Evolutionary conservation across 129 eudicot species (phyloP).

Genomic region (Dittrichia graveolens): DNA sequence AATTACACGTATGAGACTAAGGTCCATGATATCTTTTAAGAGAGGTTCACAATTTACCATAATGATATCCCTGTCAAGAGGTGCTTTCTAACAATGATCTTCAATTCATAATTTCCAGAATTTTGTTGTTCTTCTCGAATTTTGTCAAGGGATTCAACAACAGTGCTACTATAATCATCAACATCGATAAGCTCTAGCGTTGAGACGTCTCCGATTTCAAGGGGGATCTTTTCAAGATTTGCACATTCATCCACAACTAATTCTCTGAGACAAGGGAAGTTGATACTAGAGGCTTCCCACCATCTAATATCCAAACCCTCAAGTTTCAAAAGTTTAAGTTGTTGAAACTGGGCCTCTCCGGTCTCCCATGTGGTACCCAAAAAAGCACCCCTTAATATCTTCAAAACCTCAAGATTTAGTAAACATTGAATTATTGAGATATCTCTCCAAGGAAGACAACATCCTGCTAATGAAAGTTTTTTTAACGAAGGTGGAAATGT

Average conservation of each 20-base stretch:
- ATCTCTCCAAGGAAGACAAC: slow-evolving; percentile 33
- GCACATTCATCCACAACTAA: slow-evolving; percentile 21
- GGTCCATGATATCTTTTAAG: too few species aligned
- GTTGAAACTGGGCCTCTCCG: slow-evolving; percentile 33
- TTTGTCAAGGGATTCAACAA: not conserved
- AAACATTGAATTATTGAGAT: slow-evolving; percentile 33
- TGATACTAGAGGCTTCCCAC: slow-evolving; percentile 26
- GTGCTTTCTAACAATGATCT: too few species aligned
- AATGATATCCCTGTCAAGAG: too few species aligned
- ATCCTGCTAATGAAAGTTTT: slow-evolving; percentile 26
- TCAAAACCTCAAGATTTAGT: slow-evolving; percentile 48
- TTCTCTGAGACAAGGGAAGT: slow-evolving; percentile 28
- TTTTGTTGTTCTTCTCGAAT: slow-evolving; percentile 14
- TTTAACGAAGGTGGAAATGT: slow-evolving; percentile 36
- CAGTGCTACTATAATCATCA: not conserved
- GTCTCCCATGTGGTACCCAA: slow-evolving; percentile 37
- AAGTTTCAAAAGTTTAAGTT: slow-evolving; percentile 28
- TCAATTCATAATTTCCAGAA: slow-evolving; percentile 20
- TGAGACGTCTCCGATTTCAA: slow-evolving; percentile 23
- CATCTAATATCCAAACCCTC: not conserved
- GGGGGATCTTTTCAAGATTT: slow-evolving; percentile 25
- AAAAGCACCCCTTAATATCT: slow-evolving; percentile 33
- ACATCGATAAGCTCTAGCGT: slow-evolving; percentile 27
- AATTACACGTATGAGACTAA: too few species aligned
- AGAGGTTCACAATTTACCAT: too few species aligned